Base-by-base conservation (phyloP, 2,329 filamentous ascomycete genomes). In the Fusarium anthophilum region DNA sequence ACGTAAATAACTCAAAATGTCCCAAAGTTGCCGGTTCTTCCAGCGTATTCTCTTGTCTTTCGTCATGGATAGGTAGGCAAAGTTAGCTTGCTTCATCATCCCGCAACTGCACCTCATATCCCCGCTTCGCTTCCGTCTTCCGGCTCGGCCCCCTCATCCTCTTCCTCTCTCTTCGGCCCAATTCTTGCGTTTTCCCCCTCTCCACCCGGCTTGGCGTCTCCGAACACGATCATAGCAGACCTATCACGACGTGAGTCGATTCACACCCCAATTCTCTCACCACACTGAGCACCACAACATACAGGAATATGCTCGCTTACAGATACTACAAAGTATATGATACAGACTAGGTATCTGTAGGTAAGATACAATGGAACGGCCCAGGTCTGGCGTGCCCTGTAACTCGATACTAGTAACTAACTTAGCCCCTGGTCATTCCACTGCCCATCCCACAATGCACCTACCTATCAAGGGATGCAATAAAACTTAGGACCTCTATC, bases 41-140 rank as follows among this genome's bases (percentile, higher is more conserved):
- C 69, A 69, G 43, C 38, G 13, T 53, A 50, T 69, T 62, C 48
- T 73, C 69, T 73, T 73, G 72, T 70, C 72, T 63, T 75, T 75
- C 73, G 73, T 75, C 73, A 75, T 63, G 45, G 47, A 60, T 56
- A 45, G 48, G 2, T 43, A 37, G 35, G 35, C 17, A 37, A 18
- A 37, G 35, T 17, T 48, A 15, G 45, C 37, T 39, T 41, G 28
- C 57, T 47, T 43, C 58, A 59, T 50, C 68, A 62, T 68, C 65
- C 58, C 53, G 45, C 45, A 58, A 14, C 43, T 50, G 37, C 69
- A 67, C 14, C 30, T 56, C 54, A 43, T 57, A 39, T n/a, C 44
- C 47, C 54, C 67, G 71, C 68, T 24, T 61, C 60, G 68, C 68
- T 66, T 70, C 64, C 72, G 72, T 54, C 32, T 70, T 63, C 73